Conservation (phyloP, 2,329 filamentous ascomycete genomes). For the Fusarium euwallaceae region DNA sequence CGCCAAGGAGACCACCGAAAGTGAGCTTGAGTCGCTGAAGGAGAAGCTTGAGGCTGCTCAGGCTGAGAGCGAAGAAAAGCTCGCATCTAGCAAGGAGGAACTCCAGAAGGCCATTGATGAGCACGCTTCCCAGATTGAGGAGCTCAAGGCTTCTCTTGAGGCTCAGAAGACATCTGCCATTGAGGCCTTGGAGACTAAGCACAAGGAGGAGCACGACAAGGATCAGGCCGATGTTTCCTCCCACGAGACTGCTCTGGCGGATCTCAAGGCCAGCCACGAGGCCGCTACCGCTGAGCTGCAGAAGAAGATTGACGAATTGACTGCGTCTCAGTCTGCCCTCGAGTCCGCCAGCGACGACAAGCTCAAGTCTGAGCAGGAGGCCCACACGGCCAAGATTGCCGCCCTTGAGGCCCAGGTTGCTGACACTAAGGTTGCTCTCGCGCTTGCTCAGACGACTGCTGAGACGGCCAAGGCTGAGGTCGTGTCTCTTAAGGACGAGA, state of each 20-base stretch:
- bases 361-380: constrained; percentile 60
- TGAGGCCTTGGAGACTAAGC: constrained; percentile 65
- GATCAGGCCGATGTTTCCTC: constrained; percentile 59
- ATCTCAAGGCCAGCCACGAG: constrained; percentile 66
- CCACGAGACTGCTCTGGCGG: constrained; percentile 63
- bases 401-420: constrained; percentile 65
- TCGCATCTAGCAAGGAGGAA: constrained; percentile 50
- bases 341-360: constrained; percentile 61
- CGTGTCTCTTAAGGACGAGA: constrained; percentile 57
- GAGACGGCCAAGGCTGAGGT: constrained; percentile 59
- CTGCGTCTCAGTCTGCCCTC: constrained; percentile 60
- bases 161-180: constrained; percentile 64
- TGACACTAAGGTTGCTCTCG: constrained; percentile 63
- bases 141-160: constrained; percentile 62
- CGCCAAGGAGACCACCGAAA: constrained; percentile 63
- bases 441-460: constrained; percentile 61
- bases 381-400: constrained; percentile 60
- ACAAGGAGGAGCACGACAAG: constrained; percentile 64
- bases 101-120: constrained; percentile 58
- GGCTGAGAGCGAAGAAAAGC: constrained; percentile 52
- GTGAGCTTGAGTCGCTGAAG: constrained; percentile 63
- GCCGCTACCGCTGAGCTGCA: constrained; percentile 62
- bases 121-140: constrained; percentile 63
- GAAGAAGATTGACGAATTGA: constrained; percentile 67
- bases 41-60: constrained; percentile 61